Conservation (phyloP, 192 early-diverging fungal genomes). For the Podila horticola region DNA sequence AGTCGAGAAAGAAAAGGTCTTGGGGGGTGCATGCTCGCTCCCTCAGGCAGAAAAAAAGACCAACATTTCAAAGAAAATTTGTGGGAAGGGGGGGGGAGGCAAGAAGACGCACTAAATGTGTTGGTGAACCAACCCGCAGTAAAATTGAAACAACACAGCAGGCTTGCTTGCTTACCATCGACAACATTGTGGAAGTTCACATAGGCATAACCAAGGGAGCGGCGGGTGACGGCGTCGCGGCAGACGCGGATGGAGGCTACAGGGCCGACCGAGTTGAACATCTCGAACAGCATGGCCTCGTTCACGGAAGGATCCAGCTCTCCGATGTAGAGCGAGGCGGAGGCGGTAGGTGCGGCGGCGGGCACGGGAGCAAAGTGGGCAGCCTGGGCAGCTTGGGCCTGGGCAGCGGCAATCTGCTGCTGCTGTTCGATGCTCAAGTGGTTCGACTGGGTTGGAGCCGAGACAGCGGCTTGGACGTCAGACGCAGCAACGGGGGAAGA, state of each 20-base stretch:
- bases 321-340: conserved; percentile 93
- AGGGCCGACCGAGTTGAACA: conserved; percentile 95
- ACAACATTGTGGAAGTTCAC: conserved; percentile 95
- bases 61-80: not conserved
- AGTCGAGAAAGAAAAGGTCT: too few species aligned
- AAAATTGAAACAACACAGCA: conserved; percentile 5
- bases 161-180: conserved; percentile 64
- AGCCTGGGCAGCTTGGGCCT: conserved; percentile 45
- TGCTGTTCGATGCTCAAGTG: conserved; percentile 55
- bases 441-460: conserved; percentile 39
- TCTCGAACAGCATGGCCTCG: conserved; percentile 96
- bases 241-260: conserved; percentile 98
- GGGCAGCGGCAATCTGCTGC: conserved; percentile 59
- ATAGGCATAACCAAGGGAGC: conserved; percentile 96
- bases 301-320: conserved; percentile 97
- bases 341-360: conserved; percentile 59
- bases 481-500: conserved; percentile 42
- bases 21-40: too few species aligned
- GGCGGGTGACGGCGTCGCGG: conserved; percentile 95
- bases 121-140: not conserved
- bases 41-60: too few species aligned
- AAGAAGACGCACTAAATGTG: not conserved
- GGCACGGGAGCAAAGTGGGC: conserved; percentile 53
- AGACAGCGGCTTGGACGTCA: conserved; percentile 45
- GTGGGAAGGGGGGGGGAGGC: not conserved